These are phyloP conservation scores for Pugionium dolabratum DNA, from an alignment of 345 rosid genomes.

Conservation along the genomic window DNA sequence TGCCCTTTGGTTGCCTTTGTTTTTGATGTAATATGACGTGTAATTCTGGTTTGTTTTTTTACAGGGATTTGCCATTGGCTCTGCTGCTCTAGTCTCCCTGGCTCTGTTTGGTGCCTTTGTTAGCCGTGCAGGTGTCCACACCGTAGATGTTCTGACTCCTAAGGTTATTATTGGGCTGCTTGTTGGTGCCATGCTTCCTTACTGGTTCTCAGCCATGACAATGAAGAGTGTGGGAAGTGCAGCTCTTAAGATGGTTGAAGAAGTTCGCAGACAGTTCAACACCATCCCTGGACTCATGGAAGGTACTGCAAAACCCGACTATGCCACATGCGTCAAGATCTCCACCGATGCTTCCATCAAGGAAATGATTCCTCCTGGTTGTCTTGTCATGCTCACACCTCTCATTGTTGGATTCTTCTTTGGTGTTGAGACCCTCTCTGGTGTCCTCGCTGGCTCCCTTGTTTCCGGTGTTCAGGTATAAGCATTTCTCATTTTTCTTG, in stretches of 20 bases:
- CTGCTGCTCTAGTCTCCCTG: constrained; percentile 52
- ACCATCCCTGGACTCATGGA: constrained; percentile 96
- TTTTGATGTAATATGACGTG: constrained; percentile 15
- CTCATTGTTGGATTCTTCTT: constrained; percentile 81
- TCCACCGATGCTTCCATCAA: constrained; percentile 96
- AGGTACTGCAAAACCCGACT: constrained; percentile 85
- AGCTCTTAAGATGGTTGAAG: constrained; percentile 97
- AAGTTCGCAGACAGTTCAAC: constrained; percentile 93
- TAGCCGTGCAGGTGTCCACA: constrained; percentile 80
- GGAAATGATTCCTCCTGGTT: constrained; percentile 98
- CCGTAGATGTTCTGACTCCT: constrained; percentile 87
- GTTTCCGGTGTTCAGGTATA: constrained; percentile 94
- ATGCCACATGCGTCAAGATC: constrained; percentile 93
- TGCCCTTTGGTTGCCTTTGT: not conserved
- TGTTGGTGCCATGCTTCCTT: constrained; percentile 96
- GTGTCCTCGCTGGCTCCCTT: constrained; percentile 90
- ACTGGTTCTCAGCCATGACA: constrained; percentile 99
- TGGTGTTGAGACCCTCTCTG: constrained; percentile 88
- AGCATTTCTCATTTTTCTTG: not conserved
- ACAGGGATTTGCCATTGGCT: constrained; percentile 41
- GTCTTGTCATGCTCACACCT: constrained; percentile 96
- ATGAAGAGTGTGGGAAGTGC: constrained; percentile 99
- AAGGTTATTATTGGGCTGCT: constrained; percentile 87
- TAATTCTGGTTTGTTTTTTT: not conserved
- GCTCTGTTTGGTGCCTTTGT: constrained; percentile 97